Evolutionary conservation across 164 flowering plant species (phyloP).

Genomic region (Warburgia ugandensis): DNA sequence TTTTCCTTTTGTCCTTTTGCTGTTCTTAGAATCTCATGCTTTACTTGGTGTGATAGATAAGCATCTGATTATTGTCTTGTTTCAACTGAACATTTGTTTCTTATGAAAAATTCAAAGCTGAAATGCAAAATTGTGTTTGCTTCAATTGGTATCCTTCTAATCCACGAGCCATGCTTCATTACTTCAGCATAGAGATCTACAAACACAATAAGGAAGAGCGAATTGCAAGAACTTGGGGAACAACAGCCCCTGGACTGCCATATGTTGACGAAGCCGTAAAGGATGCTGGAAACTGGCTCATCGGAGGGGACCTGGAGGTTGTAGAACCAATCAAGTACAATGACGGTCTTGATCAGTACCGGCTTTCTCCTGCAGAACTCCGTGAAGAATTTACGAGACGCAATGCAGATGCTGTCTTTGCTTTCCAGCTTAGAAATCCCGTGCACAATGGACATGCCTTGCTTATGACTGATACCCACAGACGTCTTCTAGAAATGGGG

Average conservation of each 20-base stretch:
- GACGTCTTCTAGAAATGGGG: slow-evolving; percentile 86
- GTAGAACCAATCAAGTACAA: slow-evolving; percentile 64
- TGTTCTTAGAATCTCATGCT: too few species aligned
- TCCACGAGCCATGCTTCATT: neutral
- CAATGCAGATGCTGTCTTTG: slow-evolving; percentile 92
- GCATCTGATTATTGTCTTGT: too few species aligned
- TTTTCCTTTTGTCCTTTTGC: too few species aligned
- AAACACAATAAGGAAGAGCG: slow-evolving; percentile 89
- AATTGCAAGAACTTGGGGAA: slow-evolving; percentile 89
- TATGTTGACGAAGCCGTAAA: slow-evolving; percentile 67
- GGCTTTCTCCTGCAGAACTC: slow-evolving; percentile 74
- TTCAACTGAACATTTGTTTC: neutral
- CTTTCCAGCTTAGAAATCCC: slow-evolving; percentile 91
- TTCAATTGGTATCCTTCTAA: neutral
- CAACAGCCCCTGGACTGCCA: slow-evolving; percentile 79
- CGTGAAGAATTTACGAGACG: slow-evolving; percentile 66
- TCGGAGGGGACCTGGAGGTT: slow-evolving; percentile 90
- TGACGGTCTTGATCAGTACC: slow-evolving; percentile 84
- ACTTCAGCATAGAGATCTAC: slow-evolving; percentile 76
- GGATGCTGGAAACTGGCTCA: slow-evolving; percentile 71
- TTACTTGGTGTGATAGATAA: too few species aligned
- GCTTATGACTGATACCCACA: slow-evolving; percentile 95
- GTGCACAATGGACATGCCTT: slow-evolving; percentile 99
- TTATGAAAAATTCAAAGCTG: neutral
- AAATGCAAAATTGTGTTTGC: neutral